Evolutionary conservation across 2,329 filamentous ascomycete genomes (phyloP), one percentile per base, ranked within the genome.

Genomic region (Aureobasidium melanogenum): DNA sequence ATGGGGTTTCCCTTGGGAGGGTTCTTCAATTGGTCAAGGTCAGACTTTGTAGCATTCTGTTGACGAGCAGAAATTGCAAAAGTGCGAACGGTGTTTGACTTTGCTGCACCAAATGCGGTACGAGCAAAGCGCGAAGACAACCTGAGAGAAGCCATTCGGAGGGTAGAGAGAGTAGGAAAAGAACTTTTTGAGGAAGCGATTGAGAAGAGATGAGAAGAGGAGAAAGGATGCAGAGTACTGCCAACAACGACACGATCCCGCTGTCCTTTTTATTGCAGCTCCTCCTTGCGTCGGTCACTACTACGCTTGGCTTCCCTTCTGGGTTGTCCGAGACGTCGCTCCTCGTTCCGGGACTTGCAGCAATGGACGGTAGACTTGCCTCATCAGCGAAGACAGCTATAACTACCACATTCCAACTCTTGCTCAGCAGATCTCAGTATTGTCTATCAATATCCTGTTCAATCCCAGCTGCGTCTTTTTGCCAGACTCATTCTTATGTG

Each of bases 1-100:
- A 70, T 67, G 15, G 68, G 62, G 62, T 72, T 70, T 32, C 70
- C 69, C 46, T 59, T 55, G 9, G 70, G 70, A 22, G 70, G 70
- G 55, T 71, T 62, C 60, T 57, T 70, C 67, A 56, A 38, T 57
- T 52, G 57, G 19, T 61, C 46, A 44, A 41, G 39, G 5, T 62
- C 56, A 17, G 56, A 48, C 26, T 59, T 48, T 22, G 43, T 17
- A 14, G 56, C 43, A 41, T 59, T 50, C 12, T 50, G 56, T 10
- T 39, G 44, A 32, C 56, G 44, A 3, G 56, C 34, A 39, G 56
- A 50, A 14, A 48, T 22, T 24, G 56, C 43, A 32, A 59, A 59
- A 8, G 24, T 59, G 32, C 56, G 56, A 22, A 50, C 6, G 14
- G 36, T 39, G 17, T 8, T 59, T 7, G 43, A n/a, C 32, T 24